A percentile compares a stretch with the other conserved stretches of the same genome.
Evolutionary conservation across 2,329 filamentous ascomycete genomes (phyloP).

Genomic region (Neobulgaria alba): DNA sequence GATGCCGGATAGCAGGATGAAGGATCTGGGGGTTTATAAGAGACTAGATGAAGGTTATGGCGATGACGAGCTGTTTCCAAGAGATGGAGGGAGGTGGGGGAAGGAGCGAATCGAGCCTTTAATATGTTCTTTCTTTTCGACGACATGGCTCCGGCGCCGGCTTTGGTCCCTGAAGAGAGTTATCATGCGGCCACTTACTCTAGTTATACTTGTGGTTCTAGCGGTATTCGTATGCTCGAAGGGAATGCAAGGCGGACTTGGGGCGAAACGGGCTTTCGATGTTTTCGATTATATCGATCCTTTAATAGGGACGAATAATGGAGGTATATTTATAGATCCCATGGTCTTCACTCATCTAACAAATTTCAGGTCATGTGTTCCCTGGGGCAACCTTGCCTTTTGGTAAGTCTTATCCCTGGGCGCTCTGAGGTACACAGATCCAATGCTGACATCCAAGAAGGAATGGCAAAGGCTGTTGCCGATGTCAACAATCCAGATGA

Average conservation of each 20-base stretch:
- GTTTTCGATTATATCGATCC: constrained; percentile 38
- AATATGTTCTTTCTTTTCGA: not conserved
- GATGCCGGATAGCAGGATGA: too few relatives aligned
- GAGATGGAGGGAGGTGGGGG: too few relatives aligned
- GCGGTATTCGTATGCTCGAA: not conserved
- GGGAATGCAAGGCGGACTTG: not conserved
- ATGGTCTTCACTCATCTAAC: not conserved
- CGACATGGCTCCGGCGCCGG: not conserved
- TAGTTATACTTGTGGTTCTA: not conserved
- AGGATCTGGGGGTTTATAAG: too few relatives aligned
- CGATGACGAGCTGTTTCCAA: too few relatives aligned
- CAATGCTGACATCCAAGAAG: constrained; percentile 32
- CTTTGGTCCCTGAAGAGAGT: not conserved
- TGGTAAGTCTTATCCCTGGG: constrained; percentile 23
- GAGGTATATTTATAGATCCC: constrained; percentile 30
- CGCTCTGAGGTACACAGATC: too few relatives aligned
- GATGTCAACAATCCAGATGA: constrained; percentile 40
- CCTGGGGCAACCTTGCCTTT: constrained; percentile 47
- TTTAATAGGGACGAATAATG: constrained; percentile 46
- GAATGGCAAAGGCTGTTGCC: constrained; percentile 40
- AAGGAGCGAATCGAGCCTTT: not conserved
- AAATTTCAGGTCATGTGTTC: constrained; percentile 39
- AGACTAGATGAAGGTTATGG: too few relatives aligned
- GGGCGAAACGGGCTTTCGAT: constrained; percentile 21
- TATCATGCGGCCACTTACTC: not conserved